Percentiles rank a stretch among this genome's conserved stretches.
Conservation (phyloP, 148 eudicot genomes). For the Rhododendron molle region DNA sequence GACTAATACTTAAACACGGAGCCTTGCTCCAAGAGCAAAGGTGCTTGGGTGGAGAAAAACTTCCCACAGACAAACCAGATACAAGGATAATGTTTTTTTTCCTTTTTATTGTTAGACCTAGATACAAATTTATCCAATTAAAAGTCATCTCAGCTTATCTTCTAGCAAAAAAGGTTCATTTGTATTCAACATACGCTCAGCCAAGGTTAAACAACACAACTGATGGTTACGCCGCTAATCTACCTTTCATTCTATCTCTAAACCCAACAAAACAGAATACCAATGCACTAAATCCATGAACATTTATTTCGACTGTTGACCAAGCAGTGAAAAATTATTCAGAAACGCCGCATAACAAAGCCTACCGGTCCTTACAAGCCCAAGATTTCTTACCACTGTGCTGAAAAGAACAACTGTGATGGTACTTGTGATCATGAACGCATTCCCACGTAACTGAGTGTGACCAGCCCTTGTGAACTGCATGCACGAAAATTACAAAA, state of each 20-base stretch:
- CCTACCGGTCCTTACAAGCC: neutral
- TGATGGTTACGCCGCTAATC: neutral
- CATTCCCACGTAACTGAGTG: conserved; percentile 53
- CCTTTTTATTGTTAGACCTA: neutral
- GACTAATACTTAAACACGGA: neutral
- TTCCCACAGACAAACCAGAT: neutral
- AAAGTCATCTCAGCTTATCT: neutral
- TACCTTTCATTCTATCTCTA: neutral
- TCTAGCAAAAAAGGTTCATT: neutral
- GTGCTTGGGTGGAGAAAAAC: neutral
- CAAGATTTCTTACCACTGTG: conserved; percentile 52
- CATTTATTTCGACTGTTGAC: conserved; percentile 7
- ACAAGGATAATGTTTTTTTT: neutral
- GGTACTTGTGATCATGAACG: conserved; percentile 82
- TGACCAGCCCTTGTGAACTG: conserved; percentile 69
- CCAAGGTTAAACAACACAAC: neutral
- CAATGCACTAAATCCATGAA: conserved; percentile 28
- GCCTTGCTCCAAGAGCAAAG: neutral
- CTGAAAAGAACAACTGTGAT: conserved; percentile 78
- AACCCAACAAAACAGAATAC: neutral
- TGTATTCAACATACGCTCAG: neutral
- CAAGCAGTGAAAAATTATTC: neutral
- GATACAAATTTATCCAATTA: neutral
- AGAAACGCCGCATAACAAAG: neutral
- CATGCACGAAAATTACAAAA: conserved; percentile 12